Evolutionary conservation across 1,139 yeast species (phyloP).

Genomic region (Magnusiomyces tetraspermus): DNA sequence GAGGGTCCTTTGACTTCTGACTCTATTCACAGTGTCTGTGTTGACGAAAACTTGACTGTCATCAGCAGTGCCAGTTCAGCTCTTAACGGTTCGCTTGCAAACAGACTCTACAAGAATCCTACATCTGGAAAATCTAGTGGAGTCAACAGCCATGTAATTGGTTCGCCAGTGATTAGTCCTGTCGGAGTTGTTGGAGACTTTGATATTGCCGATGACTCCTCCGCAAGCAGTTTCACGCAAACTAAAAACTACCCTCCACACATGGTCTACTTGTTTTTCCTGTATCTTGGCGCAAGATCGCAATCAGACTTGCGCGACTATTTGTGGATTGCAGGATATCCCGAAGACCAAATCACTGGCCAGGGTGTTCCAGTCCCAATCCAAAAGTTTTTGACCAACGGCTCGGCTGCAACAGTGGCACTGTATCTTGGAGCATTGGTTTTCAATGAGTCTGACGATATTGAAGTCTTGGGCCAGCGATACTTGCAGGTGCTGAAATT

Average conservation of each 20-base stretch:
- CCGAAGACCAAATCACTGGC: constrained; percentile 29
- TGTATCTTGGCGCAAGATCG: constrained; percentile 44
- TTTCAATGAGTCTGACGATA: constrained; percentile 43
- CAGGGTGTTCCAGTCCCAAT: constrained; percentile 19
- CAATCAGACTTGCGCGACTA: constrained; percentile 41
- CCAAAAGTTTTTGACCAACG: constrained; percentile 43
- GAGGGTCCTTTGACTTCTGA: not conserved
- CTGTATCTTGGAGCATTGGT: constrained; percentile 46
- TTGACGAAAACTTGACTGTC: not conserved
- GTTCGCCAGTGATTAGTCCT: no score
- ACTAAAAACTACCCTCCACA: constrained; percentile 18
- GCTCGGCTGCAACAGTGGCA: constrained; percentile 38
- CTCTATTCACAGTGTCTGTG: not conserved
- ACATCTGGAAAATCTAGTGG: not conserved
- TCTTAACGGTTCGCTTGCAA: no score
- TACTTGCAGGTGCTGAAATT: constrained; percentile 44
- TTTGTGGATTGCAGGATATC: constrained; percentile 41
- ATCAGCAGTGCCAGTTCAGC: not conserved
- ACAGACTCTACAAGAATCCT: no score
- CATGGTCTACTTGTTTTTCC: constrained; percentile 44
- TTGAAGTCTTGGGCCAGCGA: constrained; percentile 44
- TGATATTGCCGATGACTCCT: constrained; percentile 10
- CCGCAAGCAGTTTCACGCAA: constrained; percentile 9
- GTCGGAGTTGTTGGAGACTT: no score
- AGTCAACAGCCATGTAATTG: not conserved